These are phyloP conservation scores for Truncatella angustata DNA, from an alignment of 2,329 filamentous ascomycete genomes.

Conservation along the genomic window DNA sequence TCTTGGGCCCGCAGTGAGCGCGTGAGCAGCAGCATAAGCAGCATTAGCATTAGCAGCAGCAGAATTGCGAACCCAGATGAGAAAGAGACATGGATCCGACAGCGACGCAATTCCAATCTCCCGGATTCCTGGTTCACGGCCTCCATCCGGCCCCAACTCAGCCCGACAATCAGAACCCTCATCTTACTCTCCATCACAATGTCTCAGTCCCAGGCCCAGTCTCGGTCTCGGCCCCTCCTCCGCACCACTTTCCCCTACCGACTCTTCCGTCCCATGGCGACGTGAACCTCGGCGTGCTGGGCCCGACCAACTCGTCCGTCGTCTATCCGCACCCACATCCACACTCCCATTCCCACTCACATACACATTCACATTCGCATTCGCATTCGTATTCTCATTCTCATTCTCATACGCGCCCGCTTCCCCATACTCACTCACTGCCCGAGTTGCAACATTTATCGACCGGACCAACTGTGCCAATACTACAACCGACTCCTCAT, in stretches of 20 bases:
- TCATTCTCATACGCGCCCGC: no score
- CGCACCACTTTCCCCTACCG: slow-evolving; percentile 20
- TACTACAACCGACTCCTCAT: slow-evolving; percentile 16
- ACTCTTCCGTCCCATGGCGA: slow-evolving; percentile 32
- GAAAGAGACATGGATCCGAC: slow-evolving; percentile 13
- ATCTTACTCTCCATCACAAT: slow-evolving; percentile 23
- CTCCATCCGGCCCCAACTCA: no score
- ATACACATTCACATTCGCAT: slow-evolving; percentile 28
- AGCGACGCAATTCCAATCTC: slow-evolving; percentile 10
- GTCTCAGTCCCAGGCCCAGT: slow-evolving; percentile 2
- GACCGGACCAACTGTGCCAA: slow-evolving; percentile 15
- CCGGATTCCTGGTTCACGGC: slow-evolving; percentile 5
- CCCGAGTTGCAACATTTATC: slow-evolving; percentile 17
- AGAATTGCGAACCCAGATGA: no score
- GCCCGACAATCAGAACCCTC: slow-evolving; percentile 22
- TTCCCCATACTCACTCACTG: slow-evolving; percentile 19
- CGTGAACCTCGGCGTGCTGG: slow-evolving; percentile 38
- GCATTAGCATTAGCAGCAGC: no score
- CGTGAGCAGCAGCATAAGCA: not conserved
- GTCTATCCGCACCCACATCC: slow-evolving; percentile 18
- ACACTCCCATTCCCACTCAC: no score
- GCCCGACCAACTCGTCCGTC: slow-evolving; percentile 35
- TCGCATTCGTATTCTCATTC: no score
- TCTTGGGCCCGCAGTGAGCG: slow-evolving; percentile 3
- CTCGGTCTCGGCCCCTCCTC: not conserved